phyloP scores from a whole-genome alignment of 106 monocot genomes.

The Alisma plantagoaquatica region DNA sequence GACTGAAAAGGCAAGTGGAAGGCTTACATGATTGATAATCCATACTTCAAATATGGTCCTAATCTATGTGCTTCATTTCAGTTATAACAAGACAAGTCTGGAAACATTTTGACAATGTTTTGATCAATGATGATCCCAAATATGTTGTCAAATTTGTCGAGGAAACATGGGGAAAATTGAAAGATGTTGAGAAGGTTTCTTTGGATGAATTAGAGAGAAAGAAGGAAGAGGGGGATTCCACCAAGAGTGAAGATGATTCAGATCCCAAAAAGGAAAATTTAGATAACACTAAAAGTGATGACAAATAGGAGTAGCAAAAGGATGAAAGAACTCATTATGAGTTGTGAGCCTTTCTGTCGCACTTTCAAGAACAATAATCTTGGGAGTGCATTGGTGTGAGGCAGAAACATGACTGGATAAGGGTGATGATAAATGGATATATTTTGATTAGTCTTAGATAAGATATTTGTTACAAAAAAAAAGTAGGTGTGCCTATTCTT shows the following conservation, averaged over 20 bases:
- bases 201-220: constrained; percentile 74
- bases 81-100: constrained; percentile 57
- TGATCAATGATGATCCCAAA: constrained; percentile 67
- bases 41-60: constrained; percentile 76
- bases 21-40: constrained; percentile 85
- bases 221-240: constrained; percentile 17
- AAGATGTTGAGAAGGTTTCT: constrained; percentile 84
- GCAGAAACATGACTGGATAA: too few relatives aligned
- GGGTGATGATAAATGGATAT: too few relatives aligned
- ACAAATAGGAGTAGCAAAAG: too few relatives aligned
- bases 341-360: too few relatives aligned
- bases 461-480: too few relatives aligned
- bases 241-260: neutral
- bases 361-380: too few relatives aligned
- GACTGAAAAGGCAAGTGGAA: constrained; percentile 86
- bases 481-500: too few relatives aligned
- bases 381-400: too few relatives aligned
- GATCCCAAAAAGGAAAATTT: too few relatives aligned
- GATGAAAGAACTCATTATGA: too few relatives aligned
- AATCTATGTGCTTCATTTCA: constrained; percentile 27
- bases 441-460: too few relatives aligned
- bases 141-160: constrained; percentile 68
- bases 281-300: too few relatives aligned
- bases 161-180: constrained; percentile 77
- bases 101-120: constrained; percentile 78